These are phyloP conservation scores for Eimeria sp. DNA, from an alignment of 169 alveolate genomes.

Conservation along the genomic window DNA sequence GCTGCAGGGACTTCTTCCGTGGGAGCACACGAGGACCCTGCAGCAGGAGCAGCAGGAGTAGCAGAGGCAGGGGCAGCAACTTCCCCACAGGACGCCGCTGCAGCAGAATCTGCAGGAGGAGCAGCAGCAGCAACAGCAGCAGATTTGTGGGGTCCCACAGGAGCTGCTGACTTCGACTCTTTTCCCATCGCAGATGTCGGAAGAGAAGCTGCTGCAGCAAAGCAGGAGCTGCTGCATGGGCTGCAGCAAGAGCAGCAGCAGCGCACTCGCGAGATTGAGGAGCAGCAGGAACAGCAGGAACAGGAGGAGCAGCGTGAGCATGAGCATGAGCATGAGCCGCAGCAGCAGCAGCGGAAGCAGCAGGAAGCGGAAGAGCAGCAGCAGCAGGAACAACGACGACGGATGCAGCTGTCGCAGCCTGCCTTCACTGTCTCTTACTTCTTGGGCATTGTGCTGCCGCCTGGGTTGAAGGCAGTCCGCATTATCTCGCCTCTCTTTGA, in stretches of 20 bases:
- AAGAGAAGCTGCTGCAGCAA: slow-evolving; percentile 23
- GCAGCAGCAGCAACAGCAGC: not conserved
- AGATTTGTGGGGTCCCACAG: not conserved
- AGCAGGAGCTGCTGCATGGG: slow-evolving; percentile 5
- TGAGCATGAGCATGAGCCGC: not conserved
- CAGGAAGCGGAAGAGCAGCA: not conserved
- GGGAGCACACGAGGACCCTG: not conserved
- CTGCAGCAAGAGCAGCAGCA: slow-evolving; percentile 7
- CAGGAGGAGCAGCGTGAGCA: not conserved
- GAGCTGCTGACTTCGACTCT: not conserved
- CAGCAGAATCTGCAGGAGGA: slow-evolving; percentile 16
- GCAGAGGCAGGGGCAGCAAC: not conserved
- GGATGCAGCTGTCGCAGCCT: slow-evolving; percentile 54
- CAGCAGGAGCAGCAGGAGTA: slow-evolving; percentile 52
- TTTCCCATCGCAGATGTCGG: not conserved
- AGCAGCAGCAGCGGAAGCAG: slow-evolving; percentile 51
- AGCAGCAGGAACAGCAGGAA: slow-evolving; percentile 37
- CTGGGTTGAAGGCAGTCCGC: slow-evolving; percentile 44
- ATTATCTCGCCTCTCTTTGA: slow-evolving; percentile 49
- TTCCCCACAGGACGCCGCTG: not conserved
- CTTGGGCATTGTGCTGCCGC: slow-evolving; percentile 47
- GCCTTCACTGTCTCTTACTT: slow-evolving; percentile 43
- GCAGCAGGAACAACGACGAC: slow-evolving; percentile 6
- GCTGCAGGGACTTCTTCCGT: not conserved
- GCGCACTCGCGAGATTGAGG: too few relatives aligned